Conservation (phyloP, 2,329 filamentous ascomycete species). For the Fusarium tanahbumbuense region DNA sequence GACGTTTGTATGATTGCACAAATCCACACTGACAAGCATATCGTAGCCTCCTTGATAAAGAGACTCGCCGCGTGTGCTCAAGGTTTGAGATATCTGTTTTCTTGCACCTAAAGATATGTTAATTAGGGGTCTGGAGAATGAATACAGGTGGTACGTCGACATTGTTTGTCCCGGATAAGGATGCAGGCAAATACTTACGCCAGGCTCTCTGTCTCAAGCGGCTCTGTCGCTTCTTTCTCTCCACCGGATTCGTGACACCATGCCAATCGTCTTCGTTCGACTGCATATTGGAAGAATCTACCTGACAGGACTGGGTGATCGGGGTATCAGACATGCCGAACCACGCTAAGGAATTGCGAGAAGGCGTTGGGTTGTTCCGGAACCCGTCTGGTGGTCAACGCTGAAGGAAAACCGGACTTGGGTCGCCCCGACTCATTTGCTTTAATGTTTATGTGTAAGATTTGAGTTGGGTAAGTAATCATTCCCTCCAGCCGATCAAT, state of each 20-base stretch:
- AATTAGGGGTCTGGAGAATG: neutral
- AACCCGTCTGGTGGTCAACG: neutral
- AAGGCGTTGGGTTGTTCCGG: neutral
- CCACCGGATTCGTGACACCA: neutral
- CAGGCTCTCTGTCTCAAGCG: conserved; percentile 1
- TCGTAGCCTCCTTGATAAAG: neutral
- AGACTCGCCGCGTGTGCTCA: neutral
- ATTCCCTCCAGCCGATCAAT: neutral
- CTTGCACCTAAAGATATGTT: neutral
- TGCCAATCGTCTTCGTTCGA: neutral
- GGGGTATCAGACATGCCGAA: neutral
- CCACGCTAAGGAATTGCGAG: too few relatives aligned
- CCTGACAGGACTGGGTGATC: too few relatives aligned
- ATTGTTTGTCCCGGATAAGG: too few relatives aligned
- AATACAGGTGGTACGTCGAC: neutral
- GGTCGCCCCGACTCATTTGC: neutral
- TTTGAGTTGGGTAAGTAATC: neutral
- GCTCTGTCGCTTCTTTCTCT: neutral
- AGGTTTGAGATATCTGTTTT: neutral
- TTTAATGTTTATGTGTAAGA: too few relatives aligned
- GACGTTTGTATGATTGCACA: neutral
- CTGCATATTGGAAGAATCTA: neutral
- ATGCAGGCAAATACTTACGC: neutral
- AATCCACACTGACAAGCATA: neutral
- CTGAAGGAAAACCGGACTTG: neutral